These are phyloP conservation scores for Erythrobasidium yunnanense DNA, from an alignment of 768 basidiomycete genomes.

Conservation along the genomic window DNA sequence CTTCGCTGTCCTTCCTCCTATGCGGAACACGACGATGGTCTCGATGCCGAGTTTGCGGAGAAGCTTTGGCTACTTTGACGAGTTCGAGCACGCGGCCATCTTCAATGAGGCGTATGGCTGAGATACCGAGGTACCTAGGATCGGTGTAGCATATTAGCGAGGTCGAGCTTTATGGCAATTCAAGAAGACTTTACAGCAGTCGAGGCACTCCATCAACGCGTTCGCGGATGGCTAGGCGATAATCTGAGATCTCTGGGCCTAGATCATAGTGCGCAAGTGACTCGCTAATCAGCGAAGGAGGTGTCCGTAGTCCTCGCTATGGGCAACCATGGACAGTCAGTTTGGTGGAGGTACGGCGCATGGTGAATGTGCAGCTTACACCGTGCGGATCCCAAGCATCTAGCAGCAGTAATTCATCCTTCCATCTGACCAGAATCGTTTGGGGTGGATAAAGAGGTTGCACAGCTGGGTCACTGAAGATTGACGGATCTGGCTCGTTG, in stretches of 20 bases:
- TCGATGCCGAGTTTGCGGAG: too few species aligned
- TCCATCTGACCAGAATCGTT: slow-evolving; percentile 10
- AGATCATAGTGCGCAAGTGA: slow-evolving; percentile 14
- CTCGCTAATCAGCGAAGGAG: slow-evolving; percentile 1
- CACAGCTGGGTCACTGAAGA: neutral
- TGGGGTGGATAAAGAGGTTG: slow-evolving; percentile 2
- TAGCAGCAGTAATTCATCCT: slow-evolving; percentile 10
- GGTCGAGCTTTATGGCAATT: too few species aligned
- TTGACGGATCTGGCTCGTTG: neutral
- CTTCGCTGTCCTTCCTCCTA: too few species aligned
- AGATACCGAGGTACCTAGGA: slow-evolving; percentile 15
- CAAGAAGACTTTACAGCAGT: too few species aligned
- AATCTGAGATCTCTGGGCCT: neutral
- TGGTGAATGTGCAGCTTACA: neutral
- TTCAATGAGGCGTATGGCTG: slow-evolving; percentile 14
- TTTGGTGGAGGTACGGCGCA: neutral
- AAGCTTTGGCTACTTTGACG: too few species aligned
- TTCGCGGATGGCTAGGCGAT: slow-evolving; percentile 5
- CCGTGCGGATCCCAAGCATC: slow-evolving; percentile 22
- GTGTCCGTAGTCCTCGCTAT: neutral
- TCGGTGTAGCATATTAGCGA: too few species aligned
- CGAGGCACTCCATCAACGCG: neutral
- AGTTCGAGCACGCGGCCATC: slow-evolving; percentile 10
- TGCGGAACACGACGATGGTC: too few species aligned
- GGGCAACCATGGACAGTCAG: neutral